phyloP scores from a whole-genome alignment of 129 eudicot species.

The Tanacetum coccineum region DNA sequence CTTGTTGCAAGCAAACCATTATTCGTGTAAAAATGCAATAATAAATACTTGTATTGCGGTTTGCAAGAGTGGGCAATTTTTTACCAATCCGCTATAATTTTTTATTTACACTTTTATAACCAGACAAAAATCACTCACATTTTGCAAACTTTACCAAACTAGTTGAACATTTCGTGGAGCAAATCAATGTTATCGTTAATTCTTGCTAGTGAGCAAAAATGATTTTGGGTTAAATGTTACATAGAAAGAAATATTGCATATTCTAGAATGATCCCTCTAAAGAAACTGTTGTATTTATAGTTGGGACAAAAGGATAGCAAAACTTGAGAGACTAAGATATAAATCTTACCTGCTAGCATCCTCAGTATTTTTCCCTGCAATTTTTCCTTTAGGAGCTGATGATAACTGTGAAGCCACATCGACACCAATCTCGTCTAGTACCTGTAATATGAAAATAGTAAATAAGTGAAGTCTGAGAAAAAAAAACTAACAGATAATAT shows the following conservation, averaged over 20 bases:
- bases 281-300: background rate
- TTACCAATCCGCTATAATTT: too few relatives aligned
- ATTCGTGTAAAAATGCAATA: too few relatives aligned
- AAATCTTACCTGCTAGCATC: slow-evolving; percentile 65
- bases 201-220: background rate
- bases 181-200: background rate
- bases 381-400: slow-evolving; percentile 94
- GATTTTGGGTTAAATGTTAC: background rate
- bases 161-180: background rate
- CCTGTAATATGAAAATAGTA: slow-evolving; percentile 47
- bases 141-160: background rate
- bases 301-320: background rate
- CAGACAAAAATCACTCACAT: too few relatives aligned
- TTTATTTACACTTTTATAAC: too few relatives aligned
- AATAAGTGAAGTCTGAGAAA: background rate
- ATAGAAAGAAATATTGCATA: background rate
- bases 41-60: too few relatives aligned
- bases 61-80: too few relatives aligned
- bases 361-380: slow-evolving; percentile 78
- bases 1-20: background rate
- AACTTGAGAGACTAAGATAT: background rate
- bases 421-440: slow-evolving; percentile 94
- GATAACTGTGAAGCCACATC: slow-evolving; percentile 98
- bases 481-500: background rate
- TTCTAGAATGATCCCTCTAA: background rate